These are phyloP conservation scores for Lenzites betulinus DNA, from an alignment of 768 basidiomycete species.

Conservation along the genomic window DNA sequence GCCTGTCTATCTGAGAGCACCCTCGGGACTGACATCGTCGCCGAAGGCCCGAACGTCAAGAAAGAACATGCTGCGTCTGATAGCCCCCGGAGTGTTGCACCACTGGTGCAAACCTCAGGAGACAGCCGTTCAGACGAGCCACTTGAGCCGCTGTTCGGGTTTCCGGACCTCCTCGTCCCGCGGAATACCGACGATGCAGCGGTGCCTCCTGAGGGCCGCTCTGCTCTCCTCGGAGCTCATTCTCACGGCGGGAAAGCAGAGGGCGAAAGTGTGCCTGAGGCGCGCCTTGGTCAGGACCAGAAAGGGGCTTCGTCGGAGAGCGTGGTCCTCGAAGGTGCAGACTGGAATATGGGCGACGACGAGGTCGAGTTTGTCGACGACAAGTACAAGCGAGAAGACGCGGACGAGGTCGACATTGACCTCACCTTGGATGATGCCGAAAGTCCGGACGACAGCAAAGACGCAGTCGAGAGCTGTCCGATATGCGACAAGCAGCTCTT, in stretches of 20 bases:
- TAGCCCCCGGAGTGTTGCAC: background rate
- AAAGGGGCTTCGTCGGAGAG: background rate
- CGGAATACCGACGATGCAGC: background rate
- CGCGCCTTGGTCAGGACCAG: background rate
- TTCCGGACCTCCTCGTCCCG: conserved; percentile 7
- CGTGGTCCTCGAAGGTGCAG: conserved; percentile 37
- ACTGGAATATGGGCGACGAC: conserved; percentile 78
- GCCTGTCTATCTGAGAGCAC: background rate
- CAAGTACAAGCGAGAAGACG: conserved; percentile 30
- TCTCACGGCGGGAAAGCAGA: background rate
- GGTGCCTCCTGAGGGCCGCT: background rate
- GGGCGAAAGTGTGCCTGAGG: background rate
- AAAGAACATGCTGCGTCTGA: background rate
- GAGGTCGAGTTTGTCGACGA: conserved; percentile 48
- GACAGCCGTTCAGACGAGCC: background rate
- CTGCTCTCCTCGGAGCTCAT: background rate
- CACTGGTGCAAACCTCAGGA: background rate
- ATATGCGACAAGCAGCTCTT: conserved; percentile 34
- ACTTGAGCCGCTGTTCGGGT: conserved; percentile 11
- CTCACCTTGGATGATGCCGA: conserved; percentile 26
- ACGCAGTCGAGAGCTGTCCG: conserved; percentile 30
- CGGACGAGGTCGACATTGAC: conserved; percentile 31
- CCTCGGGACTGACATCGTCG: background rate
- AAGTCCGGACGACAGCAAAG: background rate
- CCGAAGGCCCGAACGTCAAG: conserved; percentile 8